These are phyloP conservation scores for Schoenoplectus triqueter DNA, from an alignment of 202 grass and related monocot species.

Conservation along the genomic window DNA sequence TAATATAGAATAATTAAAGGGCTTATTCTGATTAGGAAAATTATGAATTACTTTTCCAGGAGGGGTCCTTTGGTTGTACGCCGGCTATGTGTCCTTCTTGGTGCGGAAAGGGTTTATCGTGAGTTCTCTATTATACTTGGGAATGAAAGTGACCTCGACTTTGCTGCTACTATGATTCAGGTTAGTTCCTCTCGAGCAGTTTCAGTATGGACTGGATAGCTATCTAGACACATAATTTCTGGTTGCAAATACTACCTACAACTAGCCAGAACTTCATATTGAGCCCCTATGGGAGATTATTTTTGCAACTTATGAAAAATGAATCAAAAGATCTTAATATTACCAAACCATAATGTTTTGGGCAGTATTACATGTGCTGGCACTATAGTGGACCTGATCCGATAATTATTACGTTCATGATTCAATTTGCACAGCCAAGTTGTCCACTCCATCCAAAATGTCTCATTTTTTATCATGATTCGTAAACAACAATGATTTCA, in stretches of 20 bases:
- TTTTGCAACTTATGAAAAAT: neutral
- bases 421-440: neutral
- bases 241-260: neutral
- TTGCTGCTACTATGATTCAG: slow-evolving; percentile 96
- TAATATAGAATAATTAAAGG: slow-evolving; percentile 6
- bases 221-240: slow-evolving; percentile 8
- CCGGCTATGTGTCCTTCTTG: slow-evolving; percentile 82
- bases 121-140: slow-evolving; percentile 82
- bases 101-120: slow-evolving; percentile 85
- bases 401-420: neutral
- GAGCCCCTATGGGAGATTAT: neutral
- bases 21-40: slow-evolving; percentile 15
- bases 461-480: neutral
- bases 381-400: slow-evolving; percentile 6
- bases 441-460: neutral
- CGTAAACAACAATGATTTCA: neutral
- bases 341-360: neutral
- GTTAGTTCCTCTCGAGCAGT: slow-evolving; percentile 46
- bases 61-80: slow-evolving; percentile 95
- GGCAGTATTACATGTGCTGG: neutral
- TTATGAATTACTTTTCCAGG: slow-evolving; percentile 42
- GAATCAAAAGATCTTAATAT: neutral
- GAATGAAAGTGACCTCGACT: slow-evolving; percentile 73
- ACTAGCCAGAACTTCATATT: slow-evolving; percentile 5
- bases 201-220: slow-evolving; percentile 17